Base-by-base conservation (phyloP, 2,329 filamentous ascomycete species). In the Aspergillus hortae region DNA sequence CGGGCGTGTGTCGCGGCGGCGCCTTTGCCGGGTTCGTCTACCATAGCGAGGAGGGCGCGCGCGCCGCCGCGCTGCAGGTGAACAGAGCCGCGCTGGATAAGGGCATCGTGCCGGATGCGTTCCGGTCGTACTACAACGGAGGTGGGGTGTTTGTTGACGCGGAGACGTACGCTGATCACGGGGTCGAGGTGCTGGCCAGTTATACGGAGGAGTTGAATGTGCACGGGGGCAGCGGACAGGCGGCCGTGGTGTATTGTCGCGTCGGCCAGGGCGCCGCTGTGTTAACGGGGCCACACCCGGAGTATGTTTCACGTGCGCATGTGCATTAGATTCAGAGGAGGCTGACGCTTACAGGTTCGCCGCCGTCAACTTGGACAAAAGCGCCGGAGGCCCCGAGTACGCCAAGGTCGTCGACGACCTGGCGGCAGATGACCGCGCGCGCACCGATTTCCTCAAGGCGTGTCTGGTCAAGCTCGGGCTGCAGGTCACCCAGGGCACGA, bases 1-100 rank as follows among this genome's bases (percentile, higher is more conserved):
- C 92, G 0, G 92, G 91, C 0, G 86, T 78, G 1, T 96, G 91
- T 69, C 84, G 92, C 47, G 94, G 94, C 0, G 82, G 90, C 53
- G 92, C 92, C 4, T 96, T 95, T 70, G 78, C 82, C 38, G 94
- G 94, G 0, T 99, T 99, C 67, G 84, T 88, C 62, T 99, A 99
- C 73, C 82, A 88, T 50, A 94, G 89, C 62, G 94, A 99, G 73
- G 83, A 76, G 43, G 94, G 94, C 1, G 90, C 94, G 1, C 81
- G 83, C 61, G 90, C 89, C 2, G 85, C 84, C 0, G 78, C 81
- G 52, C 61, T 97, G 43, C 80, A 77, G 48, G 84, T 94, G 11
- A 76, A 81, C 11, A 84, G 83, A 57, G 77, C 77, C 2, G 75
- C 77, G 0, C 83, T 95, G 54, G 69, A 73, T 0, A 68, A 67